phyloP scores from a whole-genome alignment of 768 basidiomycete species.

The Phlegmacium glaucopus region DNA sequence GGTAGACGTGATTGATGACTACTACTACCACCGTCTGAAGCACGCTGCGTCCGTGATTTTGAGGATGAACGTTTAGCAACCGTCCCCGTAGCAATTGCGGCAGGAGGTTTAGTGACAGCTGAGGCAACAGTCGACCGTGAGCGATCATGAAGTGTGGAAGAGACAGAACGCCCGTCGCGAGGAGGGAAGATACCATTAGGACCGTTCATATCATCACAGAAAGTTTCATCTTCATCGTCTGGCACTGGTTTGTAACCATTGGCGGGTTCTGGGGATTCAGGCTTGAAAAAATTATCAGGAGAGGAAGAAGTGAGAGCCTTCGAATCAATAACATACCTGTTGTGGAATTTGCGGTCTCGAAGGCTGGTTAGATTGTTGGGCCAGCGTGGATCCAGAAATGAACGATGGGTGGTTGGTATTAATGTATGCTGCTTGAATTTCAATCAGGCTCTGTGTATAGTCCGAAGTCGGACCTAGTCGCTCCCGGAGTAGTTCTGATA shows the following conservation, averaged over 20 bases:
- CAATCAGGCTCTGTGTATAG: constrained; percentile 94
- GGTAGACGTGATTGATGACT: constrained; percentile 20
- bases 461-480: constrained; percentile 94
- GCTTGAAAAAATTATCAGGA: constrained; percentile 37
- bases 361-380: constrained; percentile 42
- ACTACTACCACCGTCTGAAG: constrained; percentile 10
- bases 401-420: constrained; percentile 99
- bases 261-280: constrained; percentile 58
- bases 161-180: constrained; percentile 66
- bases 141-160: constrained; percentile 76
- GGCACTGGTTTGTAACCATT: constrained; percentile 46
- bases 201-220: constrained; percentile 52
- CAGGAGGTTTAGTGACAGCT: constrained; percentile 23
- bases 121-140: constrained; percentile 44
- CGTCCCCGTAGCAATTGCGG: constrained; percentile 28
- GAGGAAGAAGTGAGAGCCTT: constrained; percentile 8
- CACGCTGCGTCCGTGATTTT: constrained; percentile 24
- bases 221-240: constrained; percentile 61
- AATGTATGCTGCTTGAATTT: constrained; percentile 98
- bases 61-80: constrained; percentile 34
- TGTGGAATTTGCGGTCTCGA: constrained; percentile 43
- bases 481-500: constrained; percentile 94
- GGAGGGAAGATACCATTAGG: constrained; percentile 51
- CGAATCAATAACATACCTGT: constrained; percentile 42
- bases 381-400: constrained; percentile 70